Conservation (phyloP, 2,329 filamentous ascomycete genomes). For the Clonostachys byssicola region DNA sequence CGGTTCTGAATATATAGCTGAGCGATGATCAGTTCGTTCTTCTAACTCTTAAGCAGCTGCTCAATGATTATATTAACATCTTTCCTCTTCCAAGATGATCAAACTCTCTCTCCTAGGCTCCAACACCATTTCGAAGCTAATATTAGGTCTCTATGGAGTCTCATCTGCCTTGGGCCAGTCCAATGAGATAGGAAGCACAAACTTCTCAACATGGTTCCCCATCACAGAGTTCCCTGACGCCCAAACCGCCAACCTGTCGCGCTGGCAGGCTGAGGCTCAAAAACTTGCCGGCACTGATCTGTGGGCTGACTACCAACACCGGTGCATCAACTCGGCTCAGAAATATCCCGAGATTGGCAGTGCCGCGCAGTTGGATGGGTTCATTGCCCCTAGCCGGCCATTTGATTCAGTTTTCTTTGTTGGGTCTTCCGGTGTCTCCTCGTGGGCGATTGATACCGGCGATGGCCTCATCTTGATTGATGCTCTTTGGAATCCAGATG, state of each 20-base stretch:
- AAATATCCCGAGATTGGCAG: conserved; percentile 8
- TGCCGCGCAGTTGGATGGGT: conserved; percentile 6
- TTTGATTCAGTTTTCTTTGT: conserved; percentile 15
- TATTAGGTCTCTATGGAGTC: too few species aligned
- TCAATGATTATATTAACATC: too few species aligned
- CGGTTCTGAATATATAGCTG: too few species aligned
- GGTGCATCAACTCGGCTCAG: conserved; percentile 7
- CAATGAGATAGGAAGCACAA: not conserved
- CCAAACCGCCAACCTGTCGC: conserved; percentile 7
- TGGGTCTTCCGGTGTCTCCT: conserved; percentile 11
- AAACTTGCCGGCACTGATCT: conserved; percentile 5
- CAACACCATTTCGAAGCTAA: too few species aligned
- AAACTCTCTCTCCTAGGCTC: too few species aligned
- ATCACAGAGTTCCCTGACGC: conserved; percentile 7
- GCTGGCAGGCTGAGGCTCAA: conserved; percentile 7
- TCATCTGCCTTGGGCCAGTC: too few species aligned
- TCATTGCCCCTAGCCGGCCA: conserved; percentile 8
- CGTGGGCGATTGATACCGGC: conserved; percentile 17
- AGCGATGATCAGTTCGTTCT: too few species aligned
- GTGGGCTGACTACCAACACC: conserved; percentile 8
- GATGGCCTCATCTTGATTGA: conserved; percentile 16
- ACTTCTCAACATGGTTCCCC: conserved; percentile 5
- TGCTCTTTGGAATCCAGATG: conserved; percentile 9
- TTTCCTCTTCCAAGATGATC: too few species aligned
- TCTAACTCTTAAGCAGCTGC: too few species aligned